Evolutionary conservation across 495 filamentous ascomycete species (phyloP), one percentile per base, ranked within the genome.

Genomic region (Aspergillus cavernicola): DNA sequence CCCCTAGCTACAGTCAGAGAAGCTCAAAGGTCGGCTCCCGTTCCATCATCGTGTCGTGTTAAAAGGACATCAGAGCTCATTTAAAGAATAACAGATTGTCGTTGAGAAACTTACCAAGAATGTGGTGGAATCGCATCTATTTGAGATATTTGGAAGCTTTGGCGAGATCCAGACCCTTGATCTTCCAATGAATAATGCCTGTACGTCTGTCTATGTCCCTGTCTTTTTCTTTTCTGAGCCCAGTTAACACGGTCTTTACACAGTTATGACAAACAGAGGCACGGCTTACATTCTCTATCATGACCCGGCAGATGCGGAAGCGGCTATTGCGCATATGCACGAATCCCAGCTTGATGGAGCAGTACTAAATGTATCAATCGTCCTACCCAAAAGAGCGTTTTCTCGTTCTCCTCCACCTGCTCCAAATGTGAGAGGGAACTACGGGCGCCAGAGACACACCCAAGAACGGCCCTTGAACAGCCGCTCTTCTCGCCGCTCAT

Each of bases 101-200:
- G 86, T 97, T 28, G 95, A 98, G 72, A 95, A 93, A 64, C 79
- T 98, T 60, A 95, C 92, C 4, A 96, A 95, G 64, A 99, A 97
- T 65, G 85, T 99, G 58, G 92, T 87, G 45, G 90, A 90, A 58
- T 80, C 77, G 22, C 92, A 97, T 64, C 76, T 99, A 7, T 80
- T 80, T 33, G 93, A 99, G 60, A 96, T 99, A 45, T 99, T 99
- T 66, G 86, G 87, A 15, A 76, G 79, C 33, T 99, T 92, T 70
- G 93, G 93, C 26, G 76, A 82, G 7, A 96, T 99, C 54, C 78
- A 85, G 53, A 85, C 89, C 52, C 64, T 99, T 13, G 91, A 97
- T 55, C 78, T 99, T 57, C 93, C 95, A 0, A 80, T 96, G 64
- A 96, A 95, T 65, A 78, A 82, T 65, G 79, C 84, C 65, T 95